A percentile compares a stretch with the other conserved stretches of the same genome.
Conservation (phyloP, 495 filamentous ascomycete species). For the Hypoxylon lenormandii region DNA sequence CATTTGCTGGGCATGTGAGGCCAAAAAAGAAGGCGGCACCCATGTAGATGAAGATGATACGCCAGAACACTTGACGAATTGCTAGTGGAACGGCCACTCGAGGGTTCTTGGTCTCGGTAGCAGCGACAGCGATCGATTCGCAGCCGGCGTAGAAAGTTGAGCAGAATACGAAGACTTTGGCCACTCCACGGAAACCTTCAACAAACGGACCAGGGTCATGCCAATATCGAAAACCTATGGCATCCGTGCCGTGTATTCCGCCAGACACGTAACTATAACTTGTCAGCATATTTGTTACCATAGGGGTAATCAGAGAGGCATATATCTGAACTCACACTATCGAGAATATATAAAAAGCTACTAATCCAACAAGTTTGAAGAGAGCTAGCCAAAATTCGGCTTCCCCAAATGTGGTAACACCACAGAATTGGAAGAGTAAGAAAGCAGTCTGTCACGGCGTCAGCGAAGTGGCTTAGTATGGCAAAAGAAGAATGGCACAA, state of each 20-base stretch:
- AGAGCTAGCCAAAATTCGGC: constrained; percentile 73
- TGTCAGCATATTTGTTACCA: constrained; percentile 35
- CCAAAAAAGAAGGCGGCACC: constrained; percentile 78
- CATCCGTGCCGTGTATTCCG: constrained; percentile 59
- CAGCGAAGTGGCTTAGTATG: constrained; percentile 14
- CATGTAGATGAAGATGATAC: constrained; percentile 81
- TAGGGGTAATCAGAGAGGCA: constrained; percentile 48
- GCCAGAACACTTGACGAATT: constrained; percentile 79
- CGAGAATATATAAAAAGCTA: constrained; percentile 75
- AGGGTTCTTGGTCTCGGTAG: constrained; percentile 79
- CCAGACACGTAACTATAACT: constrained; percentile 61
- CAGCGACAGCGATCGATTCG: constrained; percentile 78
- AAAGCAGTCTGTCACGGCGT: constrained; percentile 54
- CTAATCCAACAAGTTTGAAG: constrained; percentile 74
- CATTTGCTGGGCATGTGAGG: constrained; percentile 65
- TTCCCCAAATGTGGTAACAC: constrained; percentile 68
- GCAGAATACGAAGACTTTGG: constrained; percentile 71
- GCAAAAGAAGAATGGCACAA: constrained; percentile 47
- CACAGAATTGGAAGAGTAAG: constrained; percentile 60
- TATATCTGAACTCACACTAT: constrained; percentile 63
- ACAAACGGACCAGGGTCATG: constrained; percentile 74
- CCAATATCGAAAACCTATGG: constrained; percentile 75
- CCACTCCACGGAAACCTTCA: constrained; percentile 72
- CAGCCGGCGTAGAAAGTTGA: constrained; percentile 80
- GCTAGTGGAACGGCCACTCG: constrained; percentile 75